Percentiles rank a stretch among this genome's conserved stretches.
phyloP scores from a whole-genome alignment of 768 basidiomycete genomes.

The Hygrocybe coccinea region DNA sequence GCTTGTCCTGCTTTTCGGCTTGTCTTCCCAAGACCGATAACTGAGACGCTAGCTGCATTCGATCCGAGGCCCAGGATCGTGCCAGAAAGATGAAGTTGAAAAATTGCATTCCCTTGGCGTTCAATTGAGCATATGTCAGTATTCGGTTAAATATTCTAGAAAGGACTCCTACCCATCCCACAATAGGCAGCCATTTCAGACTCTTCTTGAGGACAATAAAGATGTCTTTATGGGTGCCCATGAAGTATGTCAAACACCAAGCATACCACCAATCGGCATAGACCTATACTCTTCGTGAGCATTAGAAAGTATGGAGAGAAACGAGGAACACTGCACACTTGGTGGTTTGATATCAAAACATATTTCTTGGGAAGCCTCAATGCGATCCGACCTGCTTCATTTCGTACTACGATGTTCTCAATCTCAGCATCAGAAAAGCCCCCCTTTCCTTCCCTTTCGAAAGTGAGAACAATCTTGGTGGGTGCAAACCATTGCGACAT shows the following conservation, averaged over 20 bases:
- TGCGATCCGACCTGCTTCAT: conserved; percentile 52
- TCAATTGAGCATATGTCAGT: too few species aligned
- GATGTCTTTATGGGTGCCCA: conserved; percentile 58
- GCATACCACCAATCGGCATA: conserved; percentile 87
- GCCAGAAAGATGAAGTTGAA: conserved; percentile 91
- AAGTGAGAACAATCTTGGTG: conserved; percentile 64
- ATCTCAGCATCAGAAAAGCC: conserved; percentile 58
- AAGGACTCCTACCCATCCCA: conserved; percentile 70
- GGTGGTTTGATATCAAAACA: conserved; percentile 89
- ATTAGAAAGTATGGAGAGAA: background rate
- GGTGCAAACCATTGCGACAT: conserved; percentile 83
- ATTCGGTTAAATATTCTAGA: background rate
- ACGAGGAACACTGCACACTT: conserved; percentile 44
- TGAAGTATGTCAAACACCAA: conserved; percentile 77
- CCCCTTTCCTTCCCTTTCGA: conserved; percentile 66
- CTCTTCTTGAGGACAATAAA: conserved; percentile 92
- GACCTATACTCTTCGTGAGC: conserved; percentile 38
- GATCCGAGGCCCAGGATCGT: conserved; percentile 86
- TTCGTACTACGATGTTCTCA: conserved; percentile 49
- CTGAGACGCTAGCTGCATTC: conserved; percentile 55
- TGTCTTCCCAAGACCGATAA: conserved; percentile 65
- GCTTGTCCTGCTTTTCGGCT: conserved; percentile 62
- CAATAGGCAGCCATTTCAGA: conserved; percentile 74
- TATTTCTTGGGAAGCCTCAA: conserved; percentile 74
- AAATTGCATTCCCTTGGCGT: conserved; percentile 82